These are phyloP conservation scores for Cucumis sativus DNA, from an alignment of 306 rosid genomes.

Conservation along the genomic window DNA sequence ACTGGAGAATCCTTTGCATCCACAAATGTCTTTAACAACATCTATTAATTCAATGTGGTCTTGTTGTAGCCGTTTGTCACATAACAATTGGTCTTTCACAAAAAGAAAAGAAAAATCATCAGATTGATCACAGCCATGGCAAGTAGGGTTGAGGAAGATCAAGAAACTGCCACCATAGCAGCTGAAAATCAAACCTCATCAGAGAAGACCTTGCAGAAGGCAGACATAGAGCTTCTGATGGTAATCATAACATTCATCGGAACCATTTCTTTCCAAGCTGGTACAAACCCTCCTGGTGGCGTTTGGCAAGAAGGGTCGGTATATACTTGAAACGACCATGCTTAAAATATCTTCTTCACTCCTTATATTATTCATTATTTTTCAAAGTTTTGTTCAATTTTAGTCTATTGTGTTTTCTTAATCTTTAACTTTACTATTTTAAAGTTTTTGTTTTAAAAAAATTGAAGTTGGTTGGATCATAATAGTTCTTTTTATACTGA, in stretches of 20 bases:
- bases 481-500: no score
- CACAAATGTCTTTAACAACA: not conserved
- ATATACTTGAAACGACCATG: not conserved
- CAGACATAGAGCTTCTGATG: constrained; percentile 18
- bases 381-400: no score
- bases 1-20: not conserved
- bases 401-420: no score
- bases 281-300: constrained; percentile 21
- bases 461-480: no score
- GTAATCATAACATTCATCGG: constrained; percentile 21
- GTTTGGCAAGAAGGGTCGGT: constrained; percentile 15
- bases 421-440: no score
- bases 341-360: no score
- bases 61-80: not conserved
- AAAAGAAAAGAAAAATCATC: not conserved
- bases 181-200: not conserved
- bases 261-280: constrained; percentile 24
- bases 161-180: not conserved
- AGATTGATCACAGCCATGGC: not conserved
- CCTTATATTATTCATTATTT: no score
- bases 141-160: not conserved
- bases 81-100: no score
- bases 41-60: not conserved
- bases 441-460: no score
- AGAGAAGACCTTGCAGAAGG: not conserved